These are phyloP conservation scores for Chlamydomonas sp. DNA, from an alignment of 139 green algal species.

Conservation along the genomic window DNA sequence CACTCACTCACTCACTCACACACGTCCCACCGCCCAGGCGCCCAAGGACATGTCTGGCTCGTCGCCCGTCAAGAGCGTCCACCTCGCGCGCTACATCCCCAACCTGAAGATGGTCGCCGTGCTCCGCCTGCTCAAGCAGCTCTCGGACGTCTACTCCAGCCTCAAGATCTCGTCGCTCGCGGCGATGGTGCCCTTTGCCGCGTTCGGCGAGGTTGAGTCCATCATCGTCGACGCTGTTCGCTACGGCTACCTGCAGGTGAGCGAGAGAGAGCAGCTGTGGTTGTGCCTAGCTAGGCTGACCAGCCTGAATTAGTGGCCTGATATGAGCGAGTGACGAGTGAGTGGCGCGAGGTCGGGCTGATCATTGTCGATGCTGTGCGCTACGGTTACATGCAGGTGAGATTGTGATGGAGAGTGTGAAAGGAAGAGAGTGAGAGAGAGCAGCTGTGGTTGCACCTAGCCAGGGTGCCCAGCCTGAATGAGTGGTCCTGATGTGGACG, in stretches of 20 bases:
- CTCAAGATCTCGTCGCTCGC: conserved; percentile 45
- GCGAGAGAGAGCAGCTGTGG: background rate
- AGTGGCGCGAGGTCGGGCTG: conserved; percentile 77
- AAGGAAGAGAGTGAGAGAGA: conserved; percentile 36
- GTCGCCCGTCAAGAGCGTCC: conserved; percentile 55
- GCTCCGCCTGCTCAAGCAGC: conserved; percentile 85
- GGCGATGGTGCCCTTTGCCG: conserved; percentile 48
- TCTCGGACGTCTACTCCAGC: conserved; percentile 62
- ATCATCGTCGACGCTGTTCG: conserved; percentile 88
- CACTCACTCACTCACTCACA: too few species aligned
- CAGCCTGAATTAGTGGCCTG: background rate
- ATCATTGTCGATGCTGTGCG: conserved; percentile 88
- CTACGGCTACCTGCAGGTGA: conserved; percentile 73
- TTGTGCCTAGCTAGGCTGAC: background rate
- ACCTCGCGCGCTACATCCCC: conserved; percentile 38
- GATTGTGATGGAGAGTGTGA: too few species aligned
- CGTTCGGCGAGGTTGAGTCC: conserved; percentile 76
- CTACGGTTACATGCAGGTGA: conserved; percentile 75
- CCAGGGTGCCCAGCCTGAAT: background rate
- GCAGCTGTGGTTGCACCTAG: background rate
- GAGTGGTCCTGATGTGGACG: background rate
- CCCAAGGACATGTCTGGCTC: conserved; percentile 36
- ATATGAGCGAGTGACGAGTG: too few species aligned
- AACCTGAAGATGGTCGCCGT: conserved; percentile 55
- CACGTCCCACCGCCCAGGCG: too few species aligned